Evolutionary conservation across 1,139 yeast genomes (phyloP), one percentile per base, ranked within the genome.

Genomic region (Lodderomyces metapsilosis): DNA sequence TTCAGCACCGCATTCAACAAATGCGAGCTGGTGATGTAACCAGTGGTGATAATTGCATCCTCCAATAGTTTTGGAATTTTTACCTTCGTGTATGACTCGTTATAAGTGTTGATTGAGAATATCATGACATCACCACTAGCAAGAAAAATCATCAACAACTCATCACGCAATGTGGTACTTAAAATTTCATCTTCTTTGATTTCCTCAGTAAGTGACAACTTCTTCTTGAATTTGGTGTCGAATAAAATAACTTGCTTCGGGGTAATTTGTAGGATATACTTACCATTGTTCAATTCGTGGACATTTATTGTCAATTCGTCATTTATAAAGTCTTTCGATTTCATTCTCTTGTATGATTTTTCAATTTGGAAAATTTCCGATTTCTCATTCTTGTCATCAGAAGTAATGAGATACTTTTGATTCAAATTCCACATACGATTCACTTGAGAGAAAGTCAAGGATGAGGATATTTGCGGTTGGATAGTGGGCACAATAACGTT

Each of bases 281-380:
- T 76, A 1, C 82, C 82, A 24, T 74, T 73, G 43, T 78, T 71
- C 46, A 84, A 62, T 42, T 79, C 80, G 33, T 80, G 86, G 54
- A 87, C 82, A 27, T 80, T 79, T 11, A 88, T 69, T 0, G 96
- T 88, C 10, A 75, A 66, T 32, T 80, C 82, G 43, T 80, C 74
- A 46, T 80, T 78, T 44, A 80, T 74, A 55, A 88, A 84, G 48
- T 80, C 83, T 37, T 80, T 76, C 11, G 82, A 73, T 41, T 78
- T 80, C 45, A 84, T 66, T 41, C 86, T 75, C 31, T 82, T 76
- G 60, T 86, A 87, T 24, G 82, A 76, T 39, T 83, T 82, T 39
- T 76, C 76, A 43, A 88, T 81, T 46, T 80, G 80, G 56, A 87
- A 89, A 36, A 88, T 78, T 52, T 85, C 89, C 11, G 91, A 83